phyloP scores from a whole-genome alignment of 768 basidiomycete genomes.

The Rhizopogon vesiculosus region DNA sequence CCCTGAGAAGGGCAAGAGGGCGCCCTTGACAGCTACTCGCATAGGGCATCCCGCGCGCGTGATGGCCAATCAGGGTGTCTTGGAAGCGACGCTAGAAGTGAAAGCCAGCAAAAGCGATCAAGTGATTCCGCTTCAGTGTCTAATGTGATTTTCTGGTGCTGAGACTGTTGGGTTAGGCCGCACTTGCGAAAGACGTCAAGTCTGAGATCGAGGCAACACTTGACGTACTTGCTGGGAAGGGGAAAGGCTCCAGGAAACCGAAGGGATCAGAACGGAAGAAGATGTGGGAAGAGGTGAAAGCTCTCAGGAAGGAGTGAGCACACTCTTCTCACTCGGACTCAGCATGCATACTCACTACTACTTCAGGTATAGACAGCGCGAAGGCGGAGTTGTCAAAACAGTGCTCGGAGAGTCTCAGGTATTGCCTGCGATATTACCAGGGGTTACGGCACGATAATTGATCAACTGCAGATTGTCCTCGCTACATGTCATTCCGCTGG shows the following conservation, averaged over 20 bases:
- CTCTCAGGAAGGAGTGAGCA: conserved; percentile 83
- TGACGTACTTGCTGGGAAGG: conserved; percentile 63
- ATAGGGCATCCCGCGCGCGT: conserved; percentile 95
- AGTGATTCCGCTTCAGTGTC: conserved; percentile 23
- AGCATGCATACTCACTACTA: background rate
- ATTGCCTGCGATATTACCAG: background rate
- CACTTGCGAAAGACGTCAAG: conserved; percentile 85
- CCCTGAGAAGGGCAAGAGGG: conserved; percentile 39
- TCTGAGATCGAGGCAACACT: conserved; percentile 74
- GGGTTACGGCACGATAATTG: background rate
- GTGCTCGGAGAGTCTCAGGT: conserved; percentile 81
- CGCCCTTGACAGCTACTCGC: conserved; percentile 62
- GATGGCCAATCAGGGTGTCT: conserved; percentile 61
- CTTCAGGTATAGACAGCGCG: conserved; percentile 79
- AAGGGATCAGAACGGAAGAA: conserved; percentile 73
- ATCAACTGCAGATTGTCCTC: conserved; percentile 60
- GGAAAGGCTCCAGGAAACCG: conserved; percentile 65
- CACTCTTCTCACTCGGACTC: background rate
- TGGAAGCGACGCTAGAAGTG: conserved; percentile 68
- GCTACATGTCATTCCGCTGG: conserved; percentile 96
- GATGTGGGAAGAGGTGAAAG: conserved; percentile 84
- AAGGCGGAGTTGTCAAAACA: conserved; percentile 76
- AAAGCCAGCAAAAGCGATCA: conserved; percentile 73
- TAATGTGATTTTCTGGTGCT: background rate
- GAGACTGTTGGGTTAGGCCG: conserved; percentile 45